Conservation (phyloP, 169 alveolate species). For the Cytauxzoon felis region DNA sequence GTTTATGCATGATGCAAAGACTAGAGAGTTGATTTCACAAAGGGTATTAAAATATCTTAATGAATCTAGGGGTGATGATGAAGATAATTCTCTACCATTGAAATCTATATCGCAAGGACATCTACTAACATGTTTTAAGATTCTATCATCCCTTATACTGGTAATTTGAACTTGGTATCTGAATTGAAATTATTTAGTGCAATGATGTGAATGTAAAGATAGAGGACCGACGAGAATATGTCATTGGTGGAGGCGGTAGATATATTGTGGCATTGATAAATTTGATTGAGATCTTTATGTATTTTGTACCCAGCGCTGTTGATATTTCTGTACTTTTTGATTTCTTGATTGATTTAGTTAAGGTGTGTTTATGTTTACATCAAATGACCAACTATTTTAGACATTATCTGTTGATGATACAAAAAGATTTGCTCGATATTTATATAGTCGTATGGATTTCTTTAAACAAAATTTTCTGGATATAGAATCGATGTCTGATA, state of each 20-base stretch:
- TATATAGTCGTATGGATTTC: slow-evolving; percentile 2
- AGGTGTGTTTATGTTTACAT: slow-evolving; percentile 13
- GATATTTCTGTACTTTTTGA: slow-evolving; percentile 44
- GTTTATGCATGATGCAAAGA: slow-evolving; percentile 15
- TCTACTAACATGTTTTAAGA: slow-evolving; percentile 49
- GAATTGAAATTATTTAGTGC: not conserved
- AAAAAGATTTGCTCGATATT: slow-evolving; percentile 16
- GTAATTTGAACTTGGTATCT: not conserved
- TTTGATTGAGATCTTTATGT: slow-evolving; percentile 31
- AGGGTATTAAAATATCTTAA: slow-evolving; percentile 43
- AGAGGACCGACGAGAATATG: not conserved
- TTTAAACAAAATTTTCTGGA: not conserved
- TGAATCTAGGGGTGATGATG: slow-evolving; percentile 27
- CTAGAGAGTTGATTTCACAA: slow-evolving; percentile 18
- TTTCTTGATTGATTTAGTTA: slow-evolving; percentile 45
- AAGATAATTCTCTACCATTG: not conserved
- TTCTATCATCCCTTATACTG: slow-evolving; percentile 42
- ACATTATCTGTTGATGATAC: slow-evolving; percentile 21
- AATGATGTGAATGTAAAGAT: not conserved
- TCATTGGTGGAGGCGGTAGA: not conserved
- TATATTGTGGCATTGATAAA: not conserved
- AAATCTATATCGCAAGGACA: slow-evolving; percentile 53
- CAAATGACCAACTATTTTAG: slow-evolving; percentile 1
- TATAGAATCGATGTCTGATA: slow-evolving; percentile 1
- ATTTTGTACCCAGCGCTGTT: slow-evolving; percentile 39